Evolutionary conservation across 495 filamentous ascomycete species (phyloP).

Genomic region (Echria macrotheca): DNA sequence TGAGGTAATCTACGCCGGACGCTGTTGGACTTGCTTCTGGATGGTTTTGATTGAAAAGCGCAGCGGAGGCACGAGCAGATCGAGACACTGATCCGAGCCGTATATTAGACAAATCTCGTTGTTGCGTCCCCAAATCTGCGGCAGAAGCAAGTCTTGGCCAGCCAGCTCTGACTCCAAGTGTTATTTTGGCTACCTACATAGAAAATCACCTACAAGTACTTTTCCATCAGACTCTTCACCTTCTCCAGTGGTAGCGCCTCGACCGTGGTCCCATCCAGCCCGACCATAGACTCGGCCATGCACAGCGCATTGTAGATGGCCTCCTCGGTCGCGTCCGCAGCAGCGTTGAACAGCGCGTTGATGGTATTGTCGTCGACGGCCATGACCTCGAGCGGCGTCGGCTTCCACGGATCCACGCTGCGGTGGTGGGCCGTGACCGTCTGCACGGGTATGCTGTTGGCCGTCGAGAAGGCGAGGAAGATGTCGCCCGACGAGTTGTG

Average conservation of each 20-base stretch:
- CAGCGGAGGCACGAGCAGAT: no score
- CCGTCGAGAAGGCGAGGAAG: conserved; percentile 51
- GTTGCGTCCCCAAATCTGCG: no score
- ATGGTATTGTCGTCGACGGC: conserved; percentile 45
- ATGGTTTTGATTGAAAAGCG: no score
- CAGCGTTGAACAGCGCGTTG: conserved; percentile 45
- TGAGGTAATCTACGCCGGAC: no score
- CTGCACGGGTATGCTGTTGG: conserved; percentile 35
- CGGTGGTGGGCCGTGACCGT: conserved; percentile 24
- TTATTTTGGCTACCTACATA: no score
- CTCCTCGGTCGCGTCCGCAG: conserved; percentile 48
- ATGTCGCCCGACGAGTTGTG: conserved; percentile 48
- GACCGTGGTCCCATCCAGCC: conserved; percentile 30
- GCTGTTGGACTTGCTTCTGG: no score
- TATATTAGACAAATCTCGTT: no score
- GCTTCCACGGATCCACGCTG: conserved; percentile 29
- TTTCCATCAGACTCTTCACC: conserved; percentile 43
- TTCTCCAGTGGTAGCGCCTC: conserved; percentile 43
- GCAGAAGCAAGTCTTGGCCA: no score
- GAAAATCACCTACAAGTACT: no score
- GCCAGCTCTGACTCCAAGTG: no score
- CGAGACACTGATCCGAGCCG: no score
- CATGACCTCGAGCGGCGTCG: conserved; percentile 31
- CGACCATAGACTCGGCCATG: conserved; percentile 45
- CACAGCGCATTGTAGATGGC: conserved; percentile 49